These are phyloP conservation scores for Dioscorea cayenensis DNA, from an alignment of 116 monocot genomes.

Conservation along the genomic window DNA sequence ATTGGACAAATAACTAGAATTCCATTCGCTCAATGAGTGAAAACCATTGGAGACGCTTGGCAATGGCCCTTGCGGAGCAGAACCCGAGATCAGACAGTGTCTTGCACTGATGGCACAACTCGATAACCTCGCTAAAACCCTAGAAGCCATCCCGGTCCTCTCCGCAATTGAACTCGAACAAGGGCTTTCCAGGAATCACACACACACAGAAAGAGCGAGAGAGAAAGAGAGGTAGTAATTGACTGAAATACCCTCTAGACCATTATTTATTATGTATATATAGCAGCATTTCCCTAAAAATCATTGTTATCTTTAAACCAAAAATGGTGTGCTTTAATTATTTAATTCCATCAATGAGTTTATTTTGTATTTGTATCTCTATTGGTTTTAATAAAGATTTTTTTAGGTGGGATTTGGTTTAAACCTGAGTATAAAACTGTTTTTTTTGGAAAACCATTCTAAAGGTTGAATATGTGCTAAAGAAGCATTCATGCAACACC, in stretches of 20 bases:
- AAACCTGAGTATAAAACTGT: too few species aligned
- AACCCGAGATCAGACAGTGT: neutral
- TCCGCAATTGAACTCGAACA: neutral
- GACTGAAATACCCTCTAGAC: neutral
- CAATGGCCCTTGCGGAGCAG: slow-evolving; percentile 6
- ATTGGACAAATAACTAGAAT: neutral
- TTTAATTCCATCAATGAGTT: too few species aligned
- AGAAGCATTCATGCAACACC: too few species aligned
- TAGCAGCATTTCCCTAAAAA: too few species aligned
- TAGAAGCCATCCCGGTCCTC: slow-evolving; percentile 21
- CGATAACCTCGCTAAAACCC: slow-evolving; percentile 7
- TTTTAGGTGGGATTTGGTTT: too few species aligned
- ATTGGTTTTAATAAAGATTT: too few species aligned
- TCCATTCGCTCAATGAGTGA: neutral
- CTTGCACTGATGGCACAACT: neutral
- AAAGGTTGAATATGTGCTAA: too few species aligned
- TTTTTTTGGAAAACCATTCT: too few species aligned
- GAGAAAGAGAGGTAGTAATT: neutral
- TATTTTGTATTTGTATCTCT: too few species aligned
- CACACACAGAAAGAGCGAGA: neutral
- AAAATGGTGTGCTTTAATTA: too few species aligned
- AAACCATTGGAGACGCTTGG: slow-evolving; percentile 7
- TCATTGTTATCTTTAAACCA: too few species aligned
- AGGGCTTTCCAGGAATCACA: neutral
- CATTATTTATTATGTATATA: too few species aligned